These are phyloP conservation scores for Monosporascus sp. DNA, from an alignment of 2,329 filamentous ascomycete species.

Conservation along the genomic window DNA sequence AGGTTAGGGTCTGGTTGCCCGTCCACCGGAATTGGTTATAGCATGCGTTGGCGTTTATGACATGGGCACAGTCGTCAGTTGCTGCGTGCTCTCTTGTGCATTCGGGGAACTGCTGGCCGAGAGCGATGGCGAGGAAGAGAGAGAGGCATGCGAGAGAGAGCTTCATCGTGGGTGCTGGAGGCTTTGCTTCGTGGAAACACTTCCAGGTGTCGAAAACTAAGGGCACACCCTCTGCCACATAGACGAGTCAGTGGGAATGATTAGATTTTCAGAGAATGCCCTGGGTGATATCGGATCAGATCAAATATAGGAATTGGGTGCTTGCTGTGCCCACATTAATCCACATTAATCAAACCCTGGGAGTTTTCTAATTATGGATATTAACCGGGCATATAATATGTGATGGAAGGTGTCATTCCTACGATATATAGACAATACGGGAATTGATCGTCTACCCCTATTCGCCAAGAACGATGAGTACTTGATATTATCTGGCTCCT, in stretches of 20 bases:
- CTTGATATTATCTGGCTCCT: constrained; percentile 5
- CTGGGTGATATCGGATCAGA: constrained; percentile 5
- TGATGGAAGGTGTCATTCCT: constrained; percentile 5
- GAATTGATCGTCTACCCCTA: constrained; percentile 4
- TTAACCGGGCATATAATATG: constrained; percentile 8
- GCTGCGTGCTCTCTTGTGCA: constrained; percentile 30
- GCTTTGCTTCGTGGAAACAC: neutral
- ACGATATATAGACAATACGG: constrained; percentile 10
- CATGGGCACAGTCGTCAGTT: constrained; percentile 33
- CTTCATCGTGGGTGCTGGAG: constrained; percentile 13
- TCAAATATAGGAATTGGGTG: constrained; percentile 6
- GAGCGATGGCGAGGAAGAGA: constrained; percentile 14
- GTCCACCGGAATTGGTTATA: constrained; percentile 34
- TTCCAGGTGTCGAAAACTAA: neutral
- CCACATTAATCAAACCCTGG: neutral
- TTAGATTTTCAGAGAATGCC: constrained; percentile 2
- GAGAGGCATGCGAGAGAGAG: constrained; percentile 14
- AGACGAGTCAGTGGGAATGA: constrained; percentile 1
- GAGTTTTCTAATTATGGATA: constrained; percentile 7
- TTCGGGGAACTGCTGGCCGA: constrained; percentile 22
- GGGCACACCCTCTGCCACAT: constrained; percentile 3
- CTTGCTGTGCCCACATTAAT: neutral
- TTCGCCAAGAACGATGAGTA: constrained; percentile 8
- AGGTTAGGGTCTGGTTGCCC: constrained; percentile 28
- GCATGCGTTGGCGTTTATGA: constrained; percentile 35